Percentiles rank a stretch among this genome's conserved stretches.
phyloP scores from a whole-genome alignment of 169 alveolate genomes.

The Cryptosporidium baileyi region DNA sequence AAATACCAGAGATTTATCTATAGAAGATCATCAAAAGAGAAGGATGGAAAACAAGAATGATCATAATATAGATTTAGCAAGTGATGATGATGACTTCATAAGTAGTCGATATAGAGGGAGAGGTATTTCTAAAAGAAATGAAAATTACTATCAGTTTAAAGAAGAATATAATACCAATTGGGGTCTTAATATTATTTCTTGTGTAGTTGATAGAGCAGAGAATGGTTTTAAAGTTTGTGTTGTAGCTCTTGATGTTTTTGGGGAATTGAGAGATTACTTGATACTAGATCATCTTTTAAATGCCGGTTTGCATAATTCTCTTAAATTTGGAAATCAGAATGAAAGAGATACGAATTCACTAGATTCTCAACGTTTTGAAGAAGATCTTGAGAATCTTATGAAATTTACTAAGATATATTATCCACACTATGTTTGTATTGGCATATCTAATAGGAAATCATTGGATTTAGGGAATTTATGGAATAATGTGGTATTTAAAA shows the following conservation, averaged over 20 bases:
- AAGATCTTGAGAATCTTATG: slow-evolving; percentile 24
- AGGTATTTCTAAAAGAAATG: not conserved
- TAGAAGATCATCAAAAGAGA: not conserved
- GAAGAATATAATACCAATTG: slow-evolving; percentile 36
- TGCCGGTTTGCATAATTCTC: not conserved
- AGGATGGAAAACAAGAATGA: not conserved
- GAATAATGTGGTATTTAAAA: slow-evolving; percentile 20
- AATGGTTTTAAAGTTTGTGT: slow-evolving; percentile 48
- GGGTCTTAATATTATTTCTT: slow-evolving; percentile 55
- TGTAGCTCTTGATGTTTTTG: slow-evolving; percentile 39
- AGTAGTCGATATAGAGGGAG: not conserved
- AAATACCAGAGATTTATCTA: not conserved
- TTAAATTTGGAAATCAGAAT: not conserved
- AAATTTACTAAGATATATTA: slow-evolving; percentile 34
- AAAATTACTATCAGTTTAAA: not conserved
- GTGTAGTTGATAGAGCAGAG: slow-evolving; percentile 56
- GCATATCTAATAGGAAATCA: slow-evolving; percentile 33
- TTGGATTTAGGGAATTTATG: slow-evolving; percentile 29
- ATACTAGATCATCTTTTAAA: slow-evolving; percentile 23
- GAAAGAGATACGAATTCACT: not conserved
- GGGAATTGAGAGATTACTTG: slow-evolving; percentile 47
- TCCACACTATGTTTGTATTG: slow-evolving; percentile 61
- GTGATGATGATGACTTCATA: slow-evolving; percentile 1
- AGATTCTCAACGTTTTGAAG: slow-evolving; percentile 54
- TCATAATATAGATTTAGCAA: not conserved